Conservation (phyloP, 192 early-diverging fungal genomes). For the Entomortierella chlamydospora region DNA sequence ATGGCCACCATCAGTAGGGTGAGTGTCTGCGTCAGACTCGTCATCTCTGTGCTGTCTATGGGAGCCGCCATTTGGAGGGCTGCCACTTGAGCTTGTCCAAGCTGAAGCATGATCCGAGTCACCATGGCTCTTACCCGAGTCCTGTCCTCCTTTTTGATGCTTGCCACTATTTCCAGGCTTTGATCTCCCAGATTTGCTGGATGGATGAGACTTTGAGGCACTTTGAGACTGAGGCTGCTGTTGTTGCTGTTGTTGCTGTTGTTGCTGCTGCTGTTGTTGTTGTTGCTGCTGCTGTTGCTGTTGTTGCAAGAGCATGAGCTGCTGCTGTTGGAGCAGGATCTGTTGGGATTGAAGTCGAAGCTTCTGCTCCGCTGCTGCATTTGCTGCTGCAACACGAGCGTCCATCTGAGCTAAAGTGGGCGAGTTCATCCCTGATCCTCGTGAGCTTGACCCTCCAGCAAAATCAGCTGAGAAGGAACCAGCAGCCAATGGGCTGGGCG, state of each 20-base stretch:
- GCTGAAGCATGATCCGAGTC: conserved; percentile 26
- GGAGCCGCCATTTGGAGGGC: conserved; percentile 25
- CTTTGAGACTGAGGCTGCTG: conserved; percentile 58
- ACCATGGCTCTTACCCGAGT: conserved; percentile 7
- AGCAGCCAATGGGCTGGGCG: conserved; percentile 16
- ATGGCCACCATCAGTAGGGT: conserved; percentile 61
- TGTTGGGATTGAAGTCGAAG: conserved; percentile 65
- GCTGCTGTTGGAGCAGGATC: conserved; percentile 62
- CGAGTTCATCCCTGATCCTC: conserved; percentile 40
- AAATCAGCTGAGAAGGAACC: conserved; percentile 38
- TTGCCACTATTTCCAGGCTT: conserved; percentile 35
- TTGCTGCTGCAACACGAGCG: conserved; percentile 43
- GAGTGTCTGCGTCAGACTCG: conserved; percentile 20
- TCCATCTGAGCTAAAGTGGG: conserved; percentile 40
- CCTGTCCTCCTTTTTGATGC: conserved; percentile 25
- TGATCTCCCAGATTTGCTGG: conserved; percentile 43
- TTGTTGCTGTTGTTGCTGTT: conserved; percentile 57
- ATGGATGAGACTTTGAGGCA: conserved; percentile 27
- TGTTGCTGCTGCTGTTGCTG: conserved; percentile 62
- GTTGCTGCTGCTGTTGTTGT: conserved; percentile 57
- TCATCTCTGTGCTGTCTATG: conserved; percentile 32
- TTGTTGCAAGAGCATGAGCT: conserved; percentile 50
- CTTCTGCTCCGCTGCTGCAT: conserved; percentile 59
- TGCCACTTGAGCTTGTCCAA: conserved; percentile 41
- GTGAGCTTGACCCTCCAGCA: conserved; percentile 17